phyloP scores from a whole-genome alignment of 306 rosid species.

The Cucurbita maxima region DNA sequence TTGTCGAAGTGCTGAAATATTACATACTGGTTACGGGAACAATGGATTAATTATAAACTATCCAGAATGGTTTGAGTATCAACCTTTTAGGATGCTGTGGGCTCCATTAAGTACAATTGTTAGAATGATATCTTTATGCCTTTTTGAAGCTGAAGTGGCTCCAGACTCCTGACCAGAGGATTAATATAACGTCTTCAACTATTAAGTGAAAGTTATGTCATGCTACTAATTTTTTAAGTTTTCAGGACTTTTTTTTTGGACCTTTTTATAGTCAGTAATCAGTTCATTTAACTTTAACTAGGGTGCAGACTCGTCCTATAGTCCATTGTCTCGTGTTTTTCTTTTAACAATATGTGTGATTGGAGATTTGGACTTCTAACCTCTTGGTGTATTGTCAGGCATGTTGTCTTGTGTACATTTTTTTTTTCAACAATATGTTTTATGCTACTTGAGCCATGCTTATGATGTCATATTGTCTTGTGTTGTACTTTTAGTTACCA shows the following conservation, averaged over 20 bases:
- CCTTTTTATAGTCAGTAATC: not conserved
- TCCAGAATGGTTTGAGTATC: not conserved
- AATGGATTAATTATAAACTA: not conserved
- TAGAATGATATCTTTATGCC: not conserved
- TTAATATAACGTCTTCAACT: not conserved
- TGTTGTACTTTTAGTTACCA: not conserved
- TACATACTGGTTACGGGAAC: not conserved
- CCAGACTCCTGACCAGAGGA: not conserved
- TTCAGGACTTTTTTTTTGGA: not conserved
- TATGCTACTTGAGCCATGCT: too few relatives aligned
- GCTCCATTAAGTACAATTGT: not conserved
- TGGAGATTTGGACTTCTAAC: too few relatives aligned
- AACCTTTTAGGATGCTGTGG: not conserved
- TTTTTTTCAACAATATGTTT: too few relatives aligned
- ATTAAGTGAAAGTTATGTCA: not conserved
- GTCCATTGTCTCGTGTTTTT: too few relatives aligned
- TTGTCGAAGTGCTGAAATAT: not conserved
- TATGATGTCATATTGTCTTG: too few relatives aligned
- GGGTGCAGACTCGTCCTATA: not conserved
- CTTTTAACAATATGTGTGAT: too few relatives aligned
- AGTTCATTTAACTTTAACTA: not conserved
- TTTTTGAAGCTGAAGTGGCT: not conserved
- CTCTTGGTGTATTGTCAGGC: too few relatives aligned
- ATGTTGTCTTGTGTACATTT: too few relatives aligned
- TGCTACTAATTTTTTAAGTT: not conserved